These are phyloP conservation scores for Somion occarium DNA, from an alignment of 1,284 basidiomycete genomes.

Conservation along the genomic window DNA sequence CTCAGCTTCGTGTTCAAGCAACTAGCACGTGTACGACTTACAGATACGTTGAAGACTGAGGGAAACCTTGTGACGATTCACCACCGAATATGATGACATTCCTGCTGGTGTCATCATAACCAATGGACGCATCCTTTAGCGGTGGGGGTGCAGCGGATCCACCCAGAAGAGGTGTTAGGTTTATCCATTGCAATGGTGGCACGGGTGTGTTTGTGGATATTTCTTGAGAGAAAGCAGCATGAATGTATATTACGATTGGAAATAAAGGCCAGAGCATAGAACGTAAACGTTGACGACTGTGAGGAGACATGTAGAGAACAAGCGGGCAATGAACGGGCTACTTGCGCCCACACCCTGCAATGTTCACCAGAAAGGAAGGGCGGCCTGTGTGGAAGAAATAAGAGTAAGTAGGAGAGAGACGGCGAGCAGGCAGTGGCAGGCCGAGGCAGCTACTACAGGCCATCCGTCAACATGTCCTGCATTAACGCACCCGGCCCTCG, in stretches of 20 bases:
- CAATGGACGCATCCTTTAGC: slow-evolving; percentile 67
- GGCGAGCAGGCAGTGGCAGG: background rate
- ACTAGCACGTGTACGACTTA: slow-evolving; percentile 28
- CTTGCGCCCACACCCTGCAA: background rate
- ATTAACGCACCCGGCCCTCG: background rate
- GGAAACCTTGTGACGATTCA: slow-evolving; percentile 58
- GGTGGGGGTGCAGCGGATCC: slow-evolving; percentile 54
- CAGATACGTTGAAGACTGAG: slow-evolving; percentile 64
- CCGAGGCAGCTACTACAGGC: background rate
- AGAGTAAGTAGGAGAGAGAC: background rate
- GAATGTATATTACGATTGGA: slow-evolving; percentile 10
- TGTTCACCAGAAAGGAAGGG: background rate
- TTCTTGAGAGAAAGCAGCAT: slow-evolving; percentile 20
- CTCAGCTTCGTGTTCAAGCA: background rate
- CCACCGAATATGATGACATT: slow-evolving; percentile 72
- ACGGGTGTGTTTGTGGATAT: slow-evolving; percentile 34
- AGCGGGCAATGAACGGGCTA: background rate
- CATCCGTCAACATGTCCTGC: background rate
- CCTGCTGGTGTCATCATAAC: slow-evolving; percentile 41
- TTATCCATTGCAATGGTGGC: slow-evolving; percentile 58
- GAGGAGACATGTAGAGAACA: background rate
- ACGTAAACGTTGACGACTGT: background rate
- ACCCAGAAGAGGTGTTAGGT: slow-evolving; percentile 49
- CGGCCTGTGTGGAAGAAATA: background rate
- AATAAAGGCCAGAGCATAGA: background rate